These are phyloP conservation scores for Schizophyllum amplum DNA, from an alignment of 1,284 basidiomycete genomes.

Conservation along the genomic window DNA sequence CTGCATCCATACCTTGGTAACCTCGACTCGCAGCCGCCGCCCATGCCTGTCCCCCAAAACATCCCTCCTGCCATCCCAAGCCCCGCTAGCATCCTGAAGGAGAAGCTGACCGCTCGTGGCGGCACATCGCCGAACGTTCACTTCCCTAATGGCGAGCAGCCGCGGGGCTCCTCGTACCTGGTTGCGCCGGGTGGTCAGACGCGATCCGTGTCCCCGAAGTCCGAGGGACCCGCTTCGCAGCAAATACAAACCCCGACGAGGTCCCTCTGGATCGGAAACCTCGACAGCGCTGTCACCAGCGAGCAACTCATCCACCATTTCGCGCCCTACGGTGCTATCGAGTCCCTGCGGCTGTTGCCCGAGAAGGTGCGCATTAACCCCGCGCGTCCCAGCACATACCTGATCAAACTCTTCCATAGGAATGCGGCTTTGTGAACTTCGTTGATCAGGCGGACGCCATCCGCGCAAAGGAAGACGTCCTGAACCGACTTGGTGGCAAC, in stretches of 20 bases:
- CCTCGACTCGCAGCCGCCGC: slow-evolving; percentile 29
- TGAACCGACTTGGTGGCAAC: slow-evolving; percentile 89
- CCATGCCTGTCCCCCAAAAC: slow-evolving; percentile 26
- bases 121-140: slow-evolving; percentile 54
- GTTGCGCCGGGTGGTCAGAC: slow-evolving; percentile 56
- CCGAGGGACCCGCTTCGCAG: slow-evolving; percentile 53
- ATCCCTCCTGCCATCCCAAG: slow-evolving; percentile 11
- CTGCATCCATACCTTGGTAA: slow-evolving; percentile 55
- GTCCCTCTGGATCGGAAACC: slow-evolving; percentile 95
- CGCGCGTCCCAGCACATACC: slow-evolving; percentile 3
- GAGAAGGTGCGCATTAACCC: slow-evolving; percentile 70
- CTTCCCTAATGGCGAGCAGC: slow-evolving; percentile 55
- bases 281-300: slow-evolving; percentile 88
- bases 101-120: slow-evolving; percentile 40
- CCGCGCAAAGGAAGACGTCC: slow-evolving; percentile 92
- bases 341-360: slow-evolving; percentile 86
- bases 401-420: slow-evolving; percentile 37
- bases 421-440: slow-evolving; percentile 98
- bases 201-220: slow-evolving; percentile 71
- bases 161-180: slow-evolving; percentile 58
- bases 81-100: slow-evolving; percentile 51
- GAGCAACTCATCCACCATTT: slow-evolving; percentile 94
- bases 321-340: slow-evolving; percentile 93
- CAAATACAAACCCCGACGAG: slow-evolving; percentile 89
- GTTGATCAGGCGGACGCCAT: slow-evolving; percentile 92